Evolutionary conservation across 2,329 filamentous ascomycete genomes (phyloP).

Genomic region (Raffaelea arxii): DNA sequence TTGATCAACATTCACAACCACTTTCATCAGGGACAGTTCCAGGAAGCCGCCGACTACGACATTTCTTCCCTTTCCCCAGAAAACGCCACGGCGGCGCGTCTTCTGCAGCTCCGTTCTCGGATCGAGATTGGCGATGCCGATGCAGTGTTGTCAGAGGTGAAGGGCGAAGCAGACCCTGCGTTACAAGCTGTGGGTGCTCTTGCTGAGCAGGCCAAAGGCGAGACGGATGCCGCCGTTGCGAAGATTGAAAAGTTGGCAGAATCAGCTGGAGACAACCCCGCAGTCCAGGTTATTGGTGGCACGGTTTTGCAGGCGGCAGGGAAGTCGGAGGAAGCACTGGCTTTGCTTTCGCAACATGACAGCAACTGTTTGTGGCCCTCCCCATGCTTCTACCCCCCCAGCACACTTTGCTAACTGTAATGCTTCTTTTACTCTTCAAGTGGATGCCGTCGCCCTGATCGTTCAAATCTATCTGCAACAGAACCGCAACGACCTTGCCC

Average conservation of each 20-base stretch:
- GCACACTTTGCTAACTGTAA: background rate
- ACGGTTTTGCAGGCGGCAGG: conserved; percentile 72
- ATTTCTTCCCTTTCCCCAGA: conserved; percentile 66
- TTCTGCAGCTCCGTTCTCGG: conserved; percentile 73
- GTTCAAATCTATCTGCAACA: conserved; percentile 88
- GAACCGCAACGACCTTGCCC: conserved; percentile 80
- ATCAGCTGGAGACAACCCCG: conserved; percentile 60
- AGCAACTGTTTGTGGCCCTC: conserved; percentile 57
- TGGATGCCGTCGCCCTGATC: conserved; percentile 73
- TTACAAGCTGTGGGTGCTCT: conserved; percentile 68
- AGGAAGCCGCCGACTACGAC: conserved; percentile 78
- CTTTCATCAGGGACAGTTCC: conserved; percentile 76
- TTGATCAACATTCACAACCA: conserved; percentile 61
- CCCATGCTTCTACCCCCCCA: conserved; percentile 13
- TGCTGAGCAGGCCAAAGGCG: conserved; percentile 55
- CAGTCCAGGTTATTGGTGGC: conserved; percentile 74
- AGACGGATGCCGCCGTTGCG: conserved; percentile 51
- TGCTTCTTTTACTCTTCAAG: conserved; percentile 22
- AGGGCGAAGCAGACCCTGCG: conserved; percentile 56
- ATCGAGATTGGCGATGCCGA: conserved; percentile 72
- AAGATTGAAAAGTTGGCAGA: conserved; percentile 58
- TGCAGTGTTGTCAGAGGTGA: conserved; percentile 60
- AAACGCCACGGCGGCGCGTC: conserved; percentile 65
- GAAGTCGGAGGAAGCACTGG: conserved; percentile 76
- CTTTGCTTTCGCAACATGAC: conserved; percentile 71